Base-by-base conservation (phyloP, 2,329 filamentous ascomycete species). In the Aureobasidium vineae region DNA sequence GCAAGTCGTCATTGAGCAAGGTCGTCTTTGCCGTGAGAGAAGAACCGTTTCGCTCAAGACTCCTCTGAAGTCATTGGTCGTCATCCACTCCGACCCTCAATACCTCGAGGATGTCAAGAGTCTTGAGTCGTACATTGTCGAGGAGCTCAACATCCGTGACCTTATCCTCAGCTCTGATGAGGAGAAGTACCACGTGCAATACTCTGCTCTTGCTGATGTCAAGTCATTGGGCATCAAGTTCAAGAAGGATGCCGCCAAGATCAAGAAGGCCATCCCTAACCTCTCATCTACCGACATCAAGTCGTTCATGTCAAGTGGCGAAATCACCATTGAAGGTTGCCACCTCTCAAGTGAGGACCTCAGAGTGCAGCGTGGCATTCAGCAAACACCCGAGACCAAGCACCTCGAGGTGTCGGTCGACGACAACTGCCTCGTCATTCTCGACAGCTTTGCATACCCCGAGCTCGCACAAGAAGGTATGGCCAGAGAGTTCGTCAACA, bases 1-100 rank as follows among this genome's bases (percentile, higher is more conserved):
- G 95, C 94, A 98, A 78, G 90, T 88, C 71, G 92, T 98, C 75
- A 97, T 99, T 76, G 92, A 98, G 74, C 85, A 98, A 69, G 91
- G 87, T 54, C 87, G 95, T 74, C 87, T 94, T 61, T 93, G 91
- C 60, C 86, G 95, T 77, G 95, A 98, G 77, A 87, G 92, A 61
- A 87, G 90, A 68, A 88, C 88, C 52, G 88, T 97, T 73, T 91
- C 91, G 40, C 82, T 98, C 65, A 98, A 97, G 82, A 95, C 90
- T 5, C 95, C 95, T 5, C 81, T 98, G 63, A 96, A 94, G 83
- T 91, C 90, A 0, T 82, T 98, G 33, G 85, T 97, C 15, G 91
- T 98, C 69, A 91, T 98, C 69, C 92, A 97, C 74, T 86, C 89
- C 61, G 90, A 96, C 70, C 82, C 86, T 67, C 83, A 92, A 72